phyloP scores from a whole-genome alignment of 1,139 yeast species.

The Lodderomyces jiufengensis region DNA sequence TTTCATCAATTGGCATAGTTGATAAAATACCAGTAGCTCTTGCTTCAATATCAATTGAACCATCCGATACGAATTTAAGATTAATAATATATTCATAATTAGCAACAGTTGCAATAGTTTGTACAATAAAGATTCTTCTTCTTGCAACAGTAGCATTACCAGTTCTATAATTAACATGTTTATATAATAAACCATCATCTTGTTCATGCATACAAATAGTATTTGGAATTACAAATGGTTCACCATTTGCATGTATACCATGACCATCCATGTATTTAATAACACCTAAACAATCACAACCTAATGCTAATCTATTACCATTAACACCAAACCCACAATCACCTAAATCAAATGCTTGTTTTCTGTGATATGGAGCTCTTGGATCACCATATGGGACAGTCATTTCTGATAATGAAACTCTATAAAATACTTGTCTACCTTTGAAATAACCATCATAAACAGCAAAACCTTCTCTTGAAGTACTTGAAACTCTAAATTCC shows the following conservation, averaged over 20 bases:
- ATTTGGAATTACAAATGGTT: constrained; percentile 61
- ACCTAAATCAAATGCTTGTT: constrained; percentile 90
- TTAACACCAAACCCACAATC: constrained; percentile 85
- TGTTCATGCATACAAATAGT: constrained; percentile 90
- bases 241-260: constrained; percentile 60
- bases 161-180: constrained; percentile 84
- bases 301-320: constrained; percentile 71
- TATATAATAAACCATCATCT: constrained; percentile 70
- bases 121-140: constrained; percentile 81
- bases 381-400: constrained; percentile 93
- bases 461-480: constrained; percentile 82
- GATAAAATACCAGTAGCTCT: constrained; percentile 87
- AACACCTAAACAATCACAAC: constrained; percentile 89
- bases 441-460: constrained; percentile 74
- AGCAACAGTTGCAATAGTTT: constrained; percentile 86
- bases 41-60: constrained; percentile 76
- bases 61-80: constrained; percentile 77
- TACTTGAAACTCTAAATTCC: constrained; percentile 75
- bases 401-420: constrained; percentile 82
- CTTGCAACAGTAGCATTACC: constrained; percentile 72
- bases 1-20: constrained; percentile 80
- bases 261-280: constrained; percentile 75
- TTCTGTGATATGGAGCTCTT: constrained; percentile 85
- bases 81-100: constrained; percentile 84
- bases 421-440: constrained; percentile 77